Evolutionary conservation across 2,329 filamentous ascomycete genomes (phyloP).

Genomic region (Penicillium sp.): DNA sequence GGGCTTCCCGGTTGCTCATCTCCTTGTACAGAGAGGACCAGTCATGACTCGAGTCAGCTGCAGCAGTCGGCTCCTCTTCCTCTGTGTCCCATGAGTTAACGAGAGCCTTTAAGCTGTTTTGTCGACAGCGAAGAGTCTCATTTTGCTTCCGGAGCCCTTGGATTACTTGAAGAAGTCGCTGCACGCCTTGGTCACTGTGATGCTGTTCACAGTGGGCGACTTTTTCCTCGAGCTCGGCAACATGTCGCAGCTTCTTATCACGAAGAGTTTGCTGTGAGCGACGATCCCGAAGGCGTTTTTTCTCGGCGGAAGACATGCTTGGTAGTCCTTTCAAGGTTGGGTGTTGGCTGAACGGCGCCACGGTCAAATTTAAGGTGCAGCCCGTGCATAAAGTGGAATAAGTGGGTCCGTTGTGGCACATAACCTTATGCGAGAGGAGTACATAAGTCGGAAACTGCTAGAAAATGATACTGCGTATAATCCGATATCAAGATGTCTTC

Average conservation of each 20-base stretch:
- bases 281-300: constrained; percentile 28
- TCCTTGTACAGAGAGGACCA: not conserved
- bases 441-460: no score
- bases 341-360: not conserved
- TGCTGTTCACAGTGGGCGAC: constrained; percentile 26
- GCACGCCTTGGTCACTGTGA: constrained; percentile 20
- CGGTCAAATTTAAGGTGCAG: not conserved
- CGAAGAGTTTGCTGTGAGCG: constrained; percentile 28
- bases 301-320: constrained; percentile 13
- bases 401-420: not conserved
- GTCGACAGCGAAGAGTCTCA: constrained; percentile 18
- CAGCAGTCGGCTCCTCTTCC: not conserved
- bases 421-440: not conserved
- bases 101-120: constrained; percentile 17
- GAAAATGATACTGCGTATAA: no score
- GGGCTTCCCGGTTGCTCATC: not conserved
- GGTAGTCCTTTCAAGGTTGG: not conserved
- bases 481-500: no score
- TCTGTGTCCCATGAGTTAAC: constrained; percentile 23
- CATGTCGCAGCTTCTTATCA: constrained; percentile 23
- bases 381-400: not conserved
- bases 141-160: constrained; percentile 24
- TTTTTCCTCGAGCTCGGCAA: constrained; percentile 19
- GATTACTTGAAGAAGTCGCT: constrained; percentile 22
- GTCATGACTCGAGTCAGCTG: not conserved